Conservation (phyloP, 441 rosid genomes). For the Syzygium malaccense region DNA sequence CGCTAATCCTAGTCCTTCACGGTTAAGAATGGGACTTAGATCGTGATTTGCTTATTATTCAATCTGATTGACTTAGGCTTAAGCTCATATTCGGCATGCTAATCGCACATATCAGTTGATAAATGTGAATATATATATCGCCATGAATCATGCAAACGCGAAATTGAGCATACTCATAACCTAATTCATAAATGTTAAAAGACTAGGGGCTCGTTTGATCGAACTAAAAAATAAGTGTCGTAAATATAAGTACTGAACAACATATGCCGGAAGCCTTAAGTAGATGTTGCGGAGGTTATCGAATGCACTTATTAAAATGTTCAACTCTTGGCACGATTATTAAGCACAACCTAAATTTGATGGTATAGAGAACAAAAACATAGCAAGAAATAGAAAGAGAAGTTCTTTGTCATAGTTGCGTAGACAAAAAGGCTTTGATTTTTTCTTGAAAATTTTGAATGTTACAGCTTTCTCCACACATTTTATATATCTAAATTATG, state of each 20-base stretch:
- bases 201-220: fast-evolving
- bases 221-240: neutral
- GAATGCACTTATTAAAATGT: neutral
- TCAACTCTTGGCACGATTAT: neutral
- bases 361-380: neutral
- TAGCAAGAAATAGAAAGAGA: neutral
- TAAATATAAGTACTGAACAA: neutral
- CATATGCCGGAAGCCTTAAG: neutral
- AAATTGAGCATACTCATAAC: neutral
- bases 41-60: neutral
- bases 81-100: neutral
- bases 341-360: neutral
- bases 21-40: neutral
- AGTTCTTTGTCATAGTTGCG: neutral
- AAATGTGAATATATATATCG: neutral
- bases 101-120: fast-evolving
- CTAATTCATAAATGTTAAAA: neutral
- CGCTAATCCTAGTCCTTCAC: neutral
- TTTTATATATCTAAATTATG: neutral
- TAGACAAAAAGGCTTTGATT: neutral
- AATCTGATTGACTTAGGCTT: neutral
- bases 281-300: neutral
- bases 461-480: neutral
- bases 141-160: neutral
- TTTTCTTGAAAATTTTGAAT: neutral